These are phyloP conservation scores for Cyberlindnera saturnus DNA, from an alignment of 805 yeast species.

Conservation along the genomic window DNA sequence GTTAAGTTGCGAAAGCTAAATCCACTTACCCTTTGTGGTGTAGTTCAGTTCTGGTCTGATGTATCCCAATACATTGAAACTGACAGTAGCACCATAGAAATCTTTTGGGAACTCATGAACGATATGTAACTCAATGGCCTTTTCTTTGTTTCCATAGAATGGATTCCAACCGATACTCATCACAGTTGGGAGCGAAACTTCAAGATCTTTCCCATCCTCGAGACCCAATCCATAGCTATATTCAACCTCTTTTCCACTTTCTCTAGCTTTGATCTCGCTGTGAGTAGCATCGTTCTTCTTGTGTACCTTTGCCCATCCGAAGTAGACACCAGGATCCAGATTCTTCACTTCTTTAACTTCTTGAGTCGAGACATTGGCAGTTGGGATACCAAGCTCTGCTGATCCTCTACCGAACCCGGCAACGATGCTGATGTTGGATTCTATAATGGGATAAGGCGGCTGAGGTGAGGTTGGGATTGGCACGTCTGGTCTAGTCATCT, in stretches of 20 bases:
- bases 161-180: conserved; percentile 97
- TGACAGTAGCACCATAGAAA: conserved; percentile 80
- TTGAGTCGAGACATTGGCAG: conserved; percentile 78
- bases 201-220: conserved; percentile 30
- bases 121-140: conserved; percentile 84
- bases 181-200: conserved; percentile 71
- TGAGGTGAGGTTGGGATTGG: conserved; percentile 36
- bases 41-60: conserved; percentile 88
- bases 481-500: conserved; percentile 21
- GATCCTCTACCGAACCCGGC: conserved; percentile 97
- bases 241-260: conserved; percentile 37
- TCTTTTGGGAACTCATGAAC: conserved; percentile 59
- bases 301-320: conserved; percentile 49
- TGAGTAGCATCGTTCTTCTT: neutral
- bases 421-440: conserved; percentile 41
- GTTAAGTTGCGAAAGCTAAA: conserved; percentile 76
- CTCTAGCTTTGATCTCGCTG: conserved; percentile 21
- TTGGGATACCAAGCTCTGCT: conserved; percentile 87
- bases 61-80: conserved; percentile 74
- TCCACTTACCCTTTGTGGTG: conserved; percentile 73
- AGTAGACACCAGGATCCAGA: conserved; percentile 79
- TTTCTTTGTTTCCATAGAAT: conserved; percentile 69
- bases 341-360: conserved; percentile 31
- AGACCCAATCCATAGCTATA: conserved; percentile 59
- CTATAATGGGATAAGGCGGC: conserved; percentile 44